phyloP scores from a whole-genome alignment of 169 alveolate species.

The Cryptosporidium sp. region DNA sequence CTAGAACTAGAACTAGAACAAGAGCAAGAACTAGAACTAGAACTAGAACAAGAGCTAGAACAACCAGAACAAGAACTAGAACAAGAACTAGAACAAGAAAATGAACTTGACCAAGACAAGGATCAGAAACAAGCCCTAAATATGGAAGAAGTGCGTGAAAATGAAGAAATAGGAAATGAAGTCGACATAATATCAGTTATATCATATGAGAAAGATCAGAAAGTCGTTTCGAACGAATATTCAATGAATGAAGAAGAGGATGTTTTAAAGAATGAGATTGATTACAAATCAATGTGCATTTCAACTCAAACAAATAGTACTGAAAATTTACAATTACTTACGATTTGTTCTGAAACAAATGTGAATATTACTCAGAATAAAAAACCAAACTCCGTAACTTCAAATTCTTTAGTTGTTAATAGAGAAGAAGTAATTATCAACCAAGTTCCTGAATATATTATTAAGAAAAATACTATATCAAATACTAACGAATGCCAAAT shows the following conservation, averaged over 20 bases:
- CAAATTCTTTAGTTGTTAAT: neutral
- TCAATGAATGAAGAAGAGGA: neutral
- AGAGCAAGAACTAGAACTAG: too few relatives aligned
- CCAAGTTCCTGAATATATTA: neutral
- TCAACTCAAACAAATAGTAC: neutral
- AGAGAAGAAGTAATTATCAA: neutral
- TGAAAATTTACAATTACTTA: neutral
- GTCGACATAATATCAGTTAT: neutral
- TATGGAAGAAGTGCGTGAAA: neutral
- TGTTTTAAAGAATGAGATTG: neutral
- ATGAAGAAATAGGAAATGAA: neutral
- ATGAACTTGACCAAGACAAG: too few relatives aligned
- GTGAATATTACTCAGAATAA: constrained; percentile 2
- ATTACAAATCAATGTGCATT: neutral
- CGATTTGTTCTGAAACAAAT: constrained; percentile 30
- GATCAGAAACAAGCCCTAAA: too few relatives aligned
- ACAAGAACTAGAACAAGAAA: neutral
- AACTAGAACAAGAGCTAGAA: neutral
- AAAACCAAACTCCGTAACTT: neutral
- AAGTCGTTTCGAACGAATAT: neutral
- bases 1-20: neutral
- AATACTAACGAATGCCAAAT: neutral
- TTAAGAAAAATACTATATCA: neutral
- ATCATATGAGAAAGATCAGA: neutral
- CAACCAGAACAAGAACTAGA: neutral